Evolutionary conservation across 805 yeast genomes (phyloP).

Genomic region (Diddensiella caesifluorescens): DNA sequence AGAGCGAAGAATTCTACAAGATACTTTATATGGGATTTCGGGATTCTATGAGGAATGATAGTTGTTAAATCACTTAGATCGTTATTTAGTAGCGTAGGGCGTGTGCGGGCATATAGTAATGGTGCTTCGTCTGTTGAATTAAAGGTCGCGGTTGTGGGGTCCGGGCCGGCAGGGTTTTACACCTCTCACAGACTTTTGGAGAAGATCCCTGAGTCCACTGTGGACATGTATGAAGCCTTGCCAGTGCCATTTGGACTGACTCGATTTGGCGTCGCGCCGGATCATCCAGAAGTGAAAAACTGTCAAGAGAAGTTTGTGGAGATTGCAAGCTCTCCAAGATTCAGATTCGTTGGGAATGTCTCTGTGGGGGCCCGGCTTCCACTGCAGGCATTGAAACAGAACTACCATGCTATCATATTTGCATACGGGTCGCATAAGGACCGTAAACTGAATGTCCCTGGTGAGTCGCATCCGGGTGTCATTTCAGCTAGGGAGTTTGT

Average conservation of each 20-base stretch:
- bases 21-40: too few relatives aligned
- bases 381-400: conserved; percentile 43
- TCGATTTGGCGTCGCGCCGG: conserved; percentile 98
- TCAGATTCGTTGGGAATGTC: conserved; percentile 67
- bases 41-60: too few relatives aligned
- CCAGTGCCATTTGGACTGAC: conserved; percentile 92
- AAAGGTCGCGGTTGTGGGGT: conserved; percentile 72
- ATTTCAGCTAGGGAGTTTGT: conserved; percentile 81
- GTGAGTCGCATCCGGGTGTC: conserved; percentile 57
- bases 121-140: too few relatives aligned
- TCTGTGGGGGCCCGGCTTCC: conserved; percentile 58
- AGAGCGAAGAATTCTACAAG: too few relatives aligned
- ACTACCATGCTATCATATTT: conserved; percentile 68
- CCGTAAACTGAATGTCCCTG: conserved; percentile 49
- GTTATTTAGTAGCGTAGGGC: too few relatives aligned
- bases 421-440: conserved; percentile 76
- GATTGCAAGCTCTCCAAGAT: conserved; percentile 34
- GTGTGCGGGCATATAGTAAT: too few relatives aligned
- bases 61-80: too few relatives aligned
- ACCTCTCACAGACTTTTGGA: conserved; percentile 70
- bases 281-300: conserved; percentile 89
- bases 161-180: conserved; percentile 97
- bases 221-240: conserved; percentile 75
- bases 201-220: conserved; percentile 39
- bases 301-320: conserved; percentile 66